phyloP scores from a whole-genome alignment of 2,329 filamentous ascomycete species.

The Fusarium sp. region DNA sequence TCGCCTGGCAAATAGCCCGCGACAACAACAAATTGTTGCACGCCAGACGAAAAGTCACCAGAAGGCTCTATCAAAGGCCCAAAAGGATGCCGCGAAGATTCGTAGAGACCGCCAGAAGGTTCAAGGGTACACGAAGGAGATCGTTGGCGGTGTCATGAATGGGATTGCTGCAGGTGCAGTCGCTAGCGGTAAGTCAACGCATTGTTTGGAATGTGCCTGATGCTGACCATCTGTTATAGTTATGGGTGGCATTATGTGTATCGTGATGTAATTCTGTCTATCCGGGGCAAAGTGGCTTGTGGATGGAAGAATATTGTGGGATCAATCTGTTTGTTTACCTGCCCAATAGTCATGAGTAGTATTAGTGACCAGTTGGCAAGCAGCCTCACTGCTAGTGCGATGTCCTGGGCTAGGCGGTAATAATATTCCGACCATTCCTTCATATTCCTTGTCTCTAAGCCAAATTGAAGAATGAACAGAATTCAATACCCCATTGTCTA shows the following conservation, averaged over 20 bases:
- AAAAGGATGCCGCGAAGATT: background rate
- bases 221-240: background rate
- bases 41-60: background rate
- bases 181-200: background rate
- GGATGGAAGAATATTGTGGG: fast-evolving
- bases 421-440: too few species aligned
- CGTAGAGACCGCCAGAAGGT: background rate
- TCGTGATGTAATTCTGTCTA: background rate
- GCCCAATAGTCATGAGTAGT: too few species aligned
- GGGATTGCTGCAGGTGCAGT: background rate
- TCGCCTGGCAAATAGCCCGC: background rate
- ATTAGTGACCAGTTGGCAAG: too few species aligned
- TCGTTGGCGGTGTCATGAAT: background rate
- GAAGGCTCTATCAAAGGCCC: background rate
- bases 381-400: too few species aligned
- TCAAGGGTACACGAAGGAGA: background rate
- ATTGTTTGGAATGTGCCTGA: background rate
- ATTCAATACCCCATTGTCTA: too few species aligned
- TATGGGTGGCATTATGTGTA: background rate
- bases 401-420: too few species aligned
- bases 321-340: fast-evolving
- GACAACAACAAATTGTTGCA: background rate
- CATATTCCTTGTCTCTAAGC: too few species aligned
- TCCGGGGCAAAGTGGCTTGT: fast-evolving
- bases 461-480: too few species aligned